These are phyloP conservation scores for Malus domestica DNA, from an alignment of 306 rosid species.

Conservation along the genomic window ASM211411v1 NC_041804.1:9983001-9983500, in stretches of 20 bases:
- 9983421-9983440: not conserved
- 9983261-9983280: not conserved
- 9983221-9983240: not conserved
- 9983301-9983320: too few relatives aligned
- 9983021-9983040: not conserved
- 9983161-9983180: not conserved
- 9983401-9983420: not conserved
- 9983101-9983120: not conserved
- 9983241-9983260: not conserved
- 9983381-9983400: not conserved
- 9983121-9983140: not conserved
- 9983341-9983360: not conserved
- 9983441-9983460: not conserved
- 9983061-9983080: not conserved
- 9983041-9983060: slow-evolving; percentile 4
- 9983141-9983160: too few relatives aligned
- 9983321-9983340: not conserved
- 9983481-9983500: too few relatives aligned
- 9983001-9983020: not conserved
- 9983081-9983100: slow-evolving; percentile 17
- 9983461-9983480: not conserved
- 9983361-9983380: not conserved
- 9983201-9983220: not conserved
- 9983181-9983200: not conserved
- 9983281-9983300: not conserved